Conservation (phyloP, 768 basidiomycete species). For the Lyophyllum decastes region DNA sequence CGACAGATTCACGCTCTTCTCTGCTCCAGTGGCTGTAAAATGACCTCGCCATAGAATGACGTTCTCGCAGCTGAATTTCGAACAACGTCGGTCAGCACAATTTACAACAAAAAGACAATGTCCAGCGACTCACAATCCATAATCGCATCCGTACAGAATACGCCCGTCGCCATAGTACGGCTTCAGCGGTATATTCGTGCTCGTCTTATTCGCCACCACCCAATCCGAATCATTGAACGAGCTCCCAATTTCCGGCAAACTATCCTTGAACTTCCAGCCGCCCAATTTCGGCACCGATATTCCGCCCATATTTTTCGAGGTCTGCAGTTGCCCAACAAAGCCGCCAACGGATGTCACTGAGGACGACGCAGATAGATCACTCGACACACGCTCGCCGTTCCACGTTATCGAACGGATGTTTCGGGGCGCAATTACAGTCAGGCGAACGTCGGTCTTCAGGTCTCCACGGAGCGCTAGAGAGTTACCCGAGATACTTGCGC, state of each 20-base stretch:
- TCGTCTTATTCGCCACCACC: constrained; percentile 68
- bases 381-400: constrained; percentile 61
- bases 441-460: constrained; percentile 53
- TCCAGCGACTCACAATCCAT: constrained; percentile 66
- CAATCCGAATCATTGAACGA: constrained; percentile 65
- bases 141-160: constrained; percentile 85
- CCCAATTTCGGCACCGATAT: constrained; percentile 50
- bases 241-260: constrained; percentile 66
- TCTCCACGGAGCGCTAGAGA: constrained; percentile 69
- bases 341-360: constrained; percentile 40
- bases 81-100: neutral
- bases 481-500: constrained; percentile 47
- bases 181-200: constrained; percentile 70
- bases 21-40: constrained; percentile 61
- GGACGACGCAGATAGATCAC: constrained; percentile 30
- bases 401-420: constrained; percentile 58
- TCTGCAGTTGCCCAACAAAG: constrained; percentile 47
- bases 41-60: constrained; percentile 82
- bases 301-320: constrained; percentile 27
- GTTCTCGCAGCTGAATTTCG: constrained; percentile 69
- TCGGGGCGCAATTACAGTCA: constrained; percentile 67
- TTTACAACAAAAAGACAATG: neutral
- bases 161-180: constrained; percentile 75
- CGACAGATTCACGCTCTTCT: constrained; percentile 69
- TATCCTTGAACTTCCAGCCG: constrained; percentile 76